These are phyloP conservation scores for Pseudocercospora ulei DNA, from an alignment of 2,329 filamentous ascomycete species.

Conservation along the genomic window DNA sequence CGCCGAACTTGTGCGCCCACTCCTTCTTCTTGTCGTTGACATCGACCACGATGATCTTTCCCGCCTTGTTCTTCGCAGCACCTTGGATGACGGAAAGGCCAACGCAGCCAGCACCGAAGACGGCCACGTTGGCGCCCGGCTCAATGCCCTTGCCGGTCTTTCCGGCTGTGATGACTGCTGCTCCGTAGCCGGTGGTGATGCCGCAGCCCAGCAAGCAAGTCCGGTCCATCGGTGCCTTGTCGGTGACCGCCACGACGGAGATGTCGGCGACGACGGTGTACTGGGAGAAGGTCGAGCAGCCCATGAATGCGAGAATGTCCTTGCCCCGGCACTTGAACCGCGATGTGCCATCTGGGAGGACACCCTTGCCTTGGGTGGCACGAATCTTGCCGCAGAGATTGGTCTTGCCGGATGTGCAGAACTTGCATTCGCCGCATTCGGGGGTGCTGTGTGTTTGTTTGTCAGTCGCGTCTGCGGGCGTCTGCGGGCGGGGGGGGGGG, in stretches of 20 bases:
- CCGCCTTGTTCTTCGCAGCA: slow-evolving; percentile 71
- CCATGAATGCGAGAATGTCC: slow-evolving; percentile 97
- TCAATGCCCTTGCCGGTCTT: slow-evolving; percentile 50
- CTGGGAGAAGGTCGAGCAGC: slow-evolving; percentile 95
- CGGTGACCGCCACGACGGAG: slow-evolving; percentile 86
- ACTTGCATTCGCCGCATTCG: slow-evolving; percentile 96
- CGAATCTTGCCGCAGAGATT: slow-evolving; percentile 99
- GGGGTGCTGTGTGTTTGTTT: slow-evolving; percentile 76
- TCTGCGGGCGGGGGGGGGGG: no score
- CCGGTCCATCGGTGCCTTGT: slow-evolving; percentile 85
- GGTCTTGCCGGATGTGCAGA: slow-evolving; percentile 99
- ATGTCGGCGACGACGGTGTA: slow-evolving; percentile 98
- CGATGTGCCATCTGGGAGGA: slow-evolving; percentile 94
- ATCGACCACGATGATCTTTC: slow-evolving; percentile 66
- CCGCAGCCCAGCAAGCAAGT: slow-evolving; percentile 94
- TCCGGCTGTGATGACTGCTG: slow-evolving; percentile 83
- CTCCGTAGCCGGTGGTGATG: slow-evolving; percentile 97
- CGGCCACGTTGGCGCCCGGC: slow-evolving; percentile 75
- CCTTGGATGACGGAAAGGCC: slow-evolving; percentile 93
- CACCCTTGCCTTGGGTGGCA: slow-evolving; percentile 85
- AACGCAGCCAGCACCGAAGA: slow-evolving; percentile 94
- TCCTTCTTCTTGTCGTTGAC: slow-evolving; percentile 84
- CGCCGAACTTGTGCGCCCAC: slow-evolving; percentile 90
- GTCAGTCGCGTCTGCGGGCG: no score
- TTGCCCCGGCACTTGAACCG: slow-evolving; percentile 93